Conservation (phyloP, 116 monocot genomes). For the Trichopus zeylanicus region DNA sequence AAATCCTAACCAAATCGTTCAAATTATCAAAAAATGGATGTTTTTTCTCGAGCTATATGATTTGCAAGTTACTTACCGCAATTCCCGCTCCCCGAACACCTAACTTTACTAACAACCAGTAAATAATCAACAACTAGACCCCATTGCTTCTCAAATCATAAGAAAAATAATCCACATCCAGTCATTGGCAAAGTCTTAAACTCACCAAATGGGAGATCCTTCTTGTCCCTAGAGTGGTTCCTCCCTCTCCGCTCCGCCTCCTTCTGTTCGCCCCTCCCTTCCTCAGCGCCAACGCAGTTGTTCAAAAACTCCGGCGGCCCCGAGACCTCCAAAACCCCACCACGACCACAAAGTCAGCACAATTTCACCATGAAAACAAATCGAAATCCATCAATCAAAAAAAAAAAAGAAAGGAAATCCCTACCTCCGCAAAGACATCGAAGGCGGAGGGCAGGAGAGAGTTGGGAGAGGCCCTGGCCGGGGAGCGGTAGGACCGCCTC, state of each 20-base stretch:
- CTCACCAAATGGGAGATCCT: slow-evolving; percentile 41
- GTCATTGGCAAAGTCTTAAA: neutral
- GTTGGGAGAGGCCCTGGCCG: slow-evolving; percentile 3
- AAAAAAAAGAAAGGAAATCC: neutral
- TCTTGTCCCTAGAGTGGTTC: slow-evolving; percentile 26
- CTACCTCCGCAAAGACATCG: slow-evolving; percentile 78
- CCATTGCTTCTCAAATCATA: neutral
- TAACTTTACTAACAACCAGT: too few species aligned
- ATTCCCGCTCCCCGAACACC: too few species aligned
- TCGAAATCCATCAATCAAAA: neutral
- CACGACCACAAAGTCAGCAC: too few species aligned
- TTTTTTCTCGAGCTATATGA: too few species aligned
- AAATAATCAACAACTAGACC: too few species aligned
- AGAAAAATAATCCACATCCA: neutral
- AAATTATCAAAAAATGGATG: too few species aligned
- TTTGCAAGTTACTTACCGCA: too few species aligned
- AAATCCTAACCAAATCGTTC: too few species aligned
- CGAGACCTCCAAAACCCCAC: slow-evolving; percentile 34
- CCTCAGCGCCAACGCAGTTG: slow-evolving; percentile 17
- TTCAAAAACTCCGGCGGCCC: slow-evolving; percentile 88
- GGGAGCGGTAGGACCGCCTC: neutral
- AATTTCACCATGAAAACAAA: neutral
- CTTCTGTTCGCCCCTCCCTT: too few species aligned
- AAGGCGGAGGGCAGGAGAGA: slow-evolving; percentile 64
- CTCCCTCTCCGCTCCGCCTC: slow-evolving; percentile 30